phyloP scores from a whole-genome alignment of 2,329 filamentous ascomycete species.

The Leptographium galeiforme region DNA sequence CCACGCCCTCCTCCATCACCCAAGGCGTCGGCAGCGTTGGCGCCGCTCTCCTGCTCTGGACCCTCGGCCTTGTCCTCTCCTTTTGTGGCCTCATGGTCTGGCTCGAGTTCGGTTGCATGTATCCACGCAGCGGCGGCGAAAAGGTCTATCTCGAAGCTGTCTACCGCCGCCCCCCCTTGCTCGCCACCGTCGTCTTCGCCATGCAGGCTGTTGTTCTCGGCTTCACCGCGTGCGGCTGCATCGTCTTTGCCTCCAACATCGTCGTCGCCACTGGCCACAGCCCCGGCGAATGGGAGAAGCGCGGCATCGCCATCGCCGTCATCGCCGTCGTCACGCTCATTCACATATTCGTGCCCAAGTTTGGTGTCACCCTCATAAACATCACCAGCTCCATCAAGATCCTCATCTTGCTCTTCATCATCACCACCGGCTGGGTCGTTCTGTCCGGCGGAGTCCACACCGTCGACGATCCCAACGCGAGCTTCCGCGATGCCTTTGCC shows the following conservation, averaged over 20 bases:
- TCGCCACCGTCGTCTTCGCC: slow-evolving; percentile 46
- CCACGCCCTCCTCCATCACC: slow-evolving; percentile 39
- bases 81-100: slow-evolving; percentile 47
- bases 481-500: slow-evolving; percentile 42
- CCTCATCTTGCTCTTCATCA: slow-evolving; percentile 43
- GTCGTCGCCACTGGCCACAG: slow-evolving; percentile 34
- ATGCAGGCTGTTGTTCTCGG: slow-evolving; percentile 17
- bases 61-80: slow-evolving; percentile 30
- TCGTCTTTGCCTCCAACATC: slow-evolving; percentile 21
- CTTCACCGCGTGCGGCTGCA: slow-evolving; percentile 11
- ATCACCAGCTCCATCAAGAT: slow-evolving; percentile 48
- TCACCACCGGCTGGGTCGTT: slow-evolving; percentile 45
- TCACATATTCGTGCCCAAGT: slow-evolving; percentile 39
- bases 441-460: slow-evolving; percentile 33
- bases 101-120: slow-evolving; percentile 49
- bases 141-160: slow-evolving; percentile 56
- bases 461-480: slow-evolving; percentile 35
- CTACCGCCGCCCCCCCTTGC: slow-evolving; percentile 42
- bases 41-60: slow-evolving; percentile 24
- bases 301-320: slow-evolving; percentile 40
- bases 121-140: slow-evolving; percentile 48
- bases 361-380: slow-evolving; percentile 46
- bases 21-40: slow-evolving; percentile 38
- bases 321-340: slow-evolving; percentile 40
- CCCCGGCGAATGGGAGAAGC: slow-evolving; percentile 40